Evolutionary conservation across 345 rosid genomes (phyloP).

Genomic region (Abelmoschus esculentus): DNA sequence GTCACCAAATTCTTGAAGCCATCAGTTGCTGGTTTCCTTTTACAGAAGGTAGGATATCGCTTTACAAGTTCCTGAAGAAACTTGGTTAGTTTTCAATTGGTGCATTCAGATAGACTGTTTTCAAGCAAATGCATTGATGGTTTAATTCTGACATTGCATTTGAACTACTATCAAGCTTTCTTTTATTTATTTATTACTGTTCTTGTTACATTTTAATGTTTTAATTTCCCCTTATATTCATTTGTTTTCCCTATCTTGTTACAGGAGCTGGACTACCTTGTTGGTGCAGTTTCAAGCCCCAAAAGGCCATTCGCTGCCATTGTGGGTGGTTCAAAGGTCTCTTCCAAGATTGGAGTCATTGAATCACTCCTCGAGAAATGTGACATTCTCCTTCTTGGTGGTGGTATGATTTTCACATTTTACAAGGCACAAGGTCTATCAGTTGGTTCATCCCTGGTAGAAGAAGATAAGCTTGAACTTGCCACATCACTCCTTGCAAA

Average conservation of each 20-base stretch:
- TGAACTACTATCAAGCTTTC: no score
- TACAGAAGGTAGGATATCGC: not conserved
- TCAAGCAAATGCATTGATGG: no score
- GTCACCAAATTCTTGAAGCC: not conserved
- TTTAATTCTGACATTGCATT: no score
- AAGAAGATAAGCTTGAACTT: not conserved
- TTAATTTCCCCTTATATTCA: not conserved
- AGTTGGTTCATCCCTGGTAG: not conserved
- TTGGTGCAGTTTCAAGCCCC: not conserved
- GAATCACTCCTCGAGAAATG: not conserved
- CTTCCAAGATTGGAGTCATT: not conserved
- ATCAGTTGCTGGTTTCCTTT: not conserved
- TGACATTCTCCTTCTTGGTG: not conserved
- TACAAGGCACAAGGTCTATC: not conserved
- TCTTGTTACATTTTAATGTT: no score
- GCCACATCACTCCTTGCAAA: not conserved
- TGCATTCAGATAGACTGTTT: conserved; percentile 14
- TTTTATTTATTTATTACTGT: no score
- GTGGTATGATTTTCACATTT: not conserved
- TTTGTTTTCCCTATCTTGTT: not conserved
- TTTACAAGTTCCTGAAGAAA: not conserved
- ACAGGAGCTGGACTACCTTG: not conserved
- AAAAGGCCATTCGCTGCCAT: not conserved
- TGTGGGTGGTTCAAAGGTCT: not conserved
- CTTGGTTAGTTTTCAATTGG: not conserved